A percentile compares a stretch with the other conserved stretches of the same genome.
These are phyloP conservation scores for Buddleja alternifolia DNA, from an alignment of 257 asterid species.

Conservation along the genomic window DNA sequence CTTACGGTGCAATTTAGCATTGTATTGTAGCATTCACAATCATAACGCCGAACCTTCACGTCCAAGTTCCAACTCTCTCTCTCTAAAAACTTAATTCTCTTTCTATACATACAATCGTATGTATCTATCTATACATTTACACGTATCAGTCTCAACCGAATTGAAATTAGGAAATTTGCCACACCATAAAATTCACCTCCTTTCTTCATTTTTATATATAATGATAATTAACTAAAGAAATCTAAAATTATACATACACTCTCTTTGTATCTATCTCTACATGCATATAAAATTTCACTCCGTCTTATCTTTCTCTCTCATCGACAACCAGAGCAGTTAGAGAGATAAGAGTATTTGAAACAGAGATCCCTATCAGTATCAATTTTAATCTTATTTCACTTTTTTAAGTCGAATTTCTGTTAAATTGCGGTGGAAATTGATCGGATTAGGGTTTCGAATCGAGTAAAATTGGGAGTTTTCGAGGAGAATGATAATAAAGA, in stretches of 20 bases:
- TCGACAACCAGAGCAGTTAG: too few species aligned
- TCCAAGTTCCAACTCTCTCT: constrained; percentile 12
- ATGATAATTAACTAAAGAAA: constrained; percentile 18
- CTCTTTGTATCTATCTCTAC: too few species aligned
- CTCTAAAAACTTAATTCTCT: constrained; percentile 19
- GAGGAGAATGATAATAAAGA: constrained; percentile 80
- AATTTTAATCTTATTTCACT: too few species aligned
- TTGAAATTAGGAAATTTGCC: constrained; percentile 27
- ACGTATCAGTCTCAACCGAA: constrained; percentile 15
- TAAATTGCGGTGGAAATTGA: constrained; percentile 15
- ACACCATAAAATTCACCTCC: constrained; percentile 22
- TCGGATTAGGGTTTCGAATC: constrained; percentile 52
- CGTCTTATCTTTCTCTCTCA: constrained; percentile 57
- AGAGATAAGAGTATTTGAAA: constrained; percentile 36
- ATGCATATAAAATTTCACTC: constrained; percentile 26
- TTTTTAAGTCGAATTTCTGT: constrained; percentile 22
- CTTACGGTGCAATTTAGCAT: constrained; percentile 39
- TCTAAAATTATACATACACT: constrained; percentile 17
- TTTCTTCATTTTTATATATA: constrained; percentile 25
- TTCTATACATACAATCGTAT: constrained; percentile 40
- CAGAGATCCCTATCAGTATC: constrained; percentile 97
- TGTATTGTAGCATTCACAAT: constrained; percentile 24
- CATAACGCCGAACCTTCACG: constrained; percentile 36
- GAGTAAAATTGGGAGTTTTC: constrained; percentile 31
- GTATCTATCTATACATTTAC: constrained; percentile 42